Base-by-base conservation (phyloP, 306 rosid genomes). In the Nissolia schottii region DNA sequence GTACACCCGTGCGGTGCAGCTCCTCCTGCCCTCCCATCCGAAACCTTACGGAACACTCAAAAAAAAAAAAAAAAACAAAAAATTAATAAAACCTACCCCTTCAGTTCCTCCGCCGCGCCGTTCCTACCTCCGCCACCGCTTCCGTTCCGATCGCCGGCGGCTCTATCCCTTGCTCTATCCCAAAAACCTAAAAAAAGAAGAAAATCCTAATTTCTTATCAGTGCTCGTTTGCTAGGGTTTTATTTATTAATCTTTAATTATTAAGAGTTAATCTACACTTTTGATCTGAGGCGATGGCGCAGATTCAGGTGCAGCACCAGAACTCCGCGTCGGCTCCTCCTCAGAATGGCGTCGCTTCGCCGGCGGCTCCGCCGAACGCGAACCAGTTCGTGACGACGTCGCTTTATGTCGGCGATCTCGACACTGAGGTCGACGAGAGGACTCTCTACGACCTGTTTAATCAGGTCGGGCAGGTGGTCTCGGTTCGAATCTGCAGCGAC, bases 401-500 rank as follows among this genome's bases (percentile, higher is more conserved):
- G 51, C 70, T 90, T 40, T 88, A 88, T 81, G 92, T 86, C 0
- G 94, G 96, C 28, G 92, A 90, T 74, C 96, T 88, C 24, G 94
- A 86, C 27, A 46, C 7, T 37, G 84, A 66, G 40, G 92, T 88
- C 22, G 81, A 68, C 24, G 96, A 90, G 82, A 79, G 89, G 20
- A 89, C 86, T 75, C 89, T 90, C 5, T 90, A 82, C 73, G 91
- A 90, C 40, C 65, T 82, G 67, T 90, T 90, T 55, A 86, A 81
- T 41, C 89, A 81, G 82, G 63, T 88, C 14, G 91, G 88, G 0
- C 88, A 78, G 65, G 93, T 87, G 12, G 71, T 82, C 2, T 87
- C 93, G n/a, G 88, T 90, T 53, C 57, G 93, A 31, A 87, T 90
- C n/a, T 90, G 96, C 71, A 84, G 89, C 83, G 96, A 88, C 41